Conservation (phyloP, 768 basidiomycete genomes). For the Kwoniella sp. region DNA sequence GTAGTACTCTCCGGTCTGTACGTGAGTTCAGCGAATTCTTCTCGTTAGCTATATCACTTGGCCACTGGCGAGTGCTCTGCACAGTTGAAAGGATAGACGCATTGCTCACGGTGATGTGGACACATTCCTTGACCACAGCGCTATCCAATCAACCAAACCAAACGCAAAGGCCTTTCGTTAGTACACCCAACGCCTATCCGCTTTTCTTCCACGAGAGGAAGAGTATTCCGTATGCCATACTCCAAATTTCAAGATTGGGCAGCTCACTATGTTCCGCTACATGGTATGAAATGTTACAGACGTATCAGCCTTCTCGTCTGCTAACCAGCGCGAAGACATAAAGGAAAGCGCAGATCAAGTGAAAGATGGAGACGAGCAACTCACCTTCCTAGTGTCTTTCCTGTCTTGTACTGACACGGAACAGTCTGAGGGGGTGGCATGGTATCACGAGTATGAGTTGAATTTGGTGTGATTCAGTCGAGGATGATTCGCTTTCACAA, state of each 20-base stretch:
- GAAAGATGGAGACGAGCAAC: conserved; percentile 3
- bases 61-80: too few species aligned
- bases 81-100: too few species aligned
- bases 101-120: conserved; percentile 71
- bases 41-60: too few species aligned
- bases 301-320: neutral
- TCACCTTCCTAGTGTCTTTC: conserved; percentile 55
- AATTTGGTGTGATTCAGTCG: neutral
- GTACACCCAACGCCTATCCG: neutral
- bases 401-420: conserved; percentile 57
- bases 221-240: too few species aligned
- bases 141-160: too few species aligned
- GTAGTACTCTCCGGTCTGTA: conserved; percentile 81
- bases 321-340: neutral
- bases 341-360: neutral
- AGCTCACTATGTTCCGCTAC: conserved; percentile 77
- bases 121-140: conserved; percentile 67
- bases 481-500: too few species aligned
- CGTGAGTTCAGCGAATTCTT: too few species aligned
- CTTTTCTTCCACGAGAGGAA: neutral
- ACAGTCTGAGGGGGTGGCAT: conserved; percentile 52
- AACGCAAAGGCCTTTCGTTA: conserved; percentile 2
- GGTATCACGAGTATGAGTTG: neutral
- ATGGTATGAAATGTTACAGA: conserved; percentile 57
- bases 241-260: neutral